Evolutionary conservation across 495 filamentous ascomycete species (phyloP).

Genomic region (Endocarpon pusillum): DNA sequence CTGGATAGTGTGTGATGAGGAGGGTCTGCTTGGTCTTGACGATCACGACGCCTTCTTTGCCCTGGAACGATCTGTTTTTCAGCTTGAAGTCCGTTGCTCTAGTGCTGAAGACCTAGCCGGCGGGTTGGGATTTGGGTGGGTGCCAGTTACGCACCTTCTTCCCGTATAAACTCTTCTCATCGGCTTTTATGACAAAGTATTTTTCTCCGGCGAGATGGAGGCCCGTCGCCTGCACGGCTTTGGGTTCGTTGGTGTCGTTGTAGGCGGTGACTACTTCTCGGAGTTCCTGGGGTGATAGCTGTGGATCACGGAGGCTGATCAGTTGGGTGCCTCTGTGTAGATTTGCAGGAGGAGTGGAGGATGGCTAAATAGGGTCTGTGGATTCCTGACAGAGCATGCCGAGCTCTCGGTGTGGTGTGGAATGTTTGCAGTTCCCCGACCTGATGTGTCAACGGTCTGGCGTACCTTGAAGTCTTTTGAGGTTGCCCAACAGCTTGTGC

Average conservation of each 20-base stretch:
- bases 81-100: neutral
- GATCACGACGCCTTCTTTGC: conserved; percentile 60
- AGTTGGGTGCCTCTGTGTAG: too few relatives aligned
- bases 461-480: conserved; percentile 55
- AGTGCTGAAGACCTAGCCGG: too few relatives aligned
- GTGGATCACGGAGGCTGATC: too few relatives aligned
- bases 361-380: too few relatives aligned
- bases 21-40: conserved; percentile 73
- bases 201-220: conserved; percentile 52
- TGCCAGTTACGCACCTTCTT: conserved; percentile 51
- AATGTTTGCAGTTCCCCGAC: too few relatives aligned
- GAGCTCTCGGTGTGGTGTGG: too few relatives aligned
- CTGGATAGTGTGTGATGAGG: conserved; percentile 71
- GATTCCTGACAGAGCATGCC: too few relatives aligned
- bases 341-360: too few relatives aligned
- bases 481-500: conserved; percentile 72
- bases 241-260: conserved; percentile 28
- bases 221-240: conserved; percentile 37
- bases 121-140: too few relatives aligned
- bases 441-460: too few relatives aligned
- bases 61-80: conserved; percentile 29
- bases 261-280: conserved; percentile 33
- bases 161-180: conserved; percentile 65
- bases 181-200: conserved; percentile 55
- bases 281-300: conserved; percentile 45